Evolutionary conservation across 257 asterid species (phyloP).

Genomic region (Gentiana dahurica): DNA sequence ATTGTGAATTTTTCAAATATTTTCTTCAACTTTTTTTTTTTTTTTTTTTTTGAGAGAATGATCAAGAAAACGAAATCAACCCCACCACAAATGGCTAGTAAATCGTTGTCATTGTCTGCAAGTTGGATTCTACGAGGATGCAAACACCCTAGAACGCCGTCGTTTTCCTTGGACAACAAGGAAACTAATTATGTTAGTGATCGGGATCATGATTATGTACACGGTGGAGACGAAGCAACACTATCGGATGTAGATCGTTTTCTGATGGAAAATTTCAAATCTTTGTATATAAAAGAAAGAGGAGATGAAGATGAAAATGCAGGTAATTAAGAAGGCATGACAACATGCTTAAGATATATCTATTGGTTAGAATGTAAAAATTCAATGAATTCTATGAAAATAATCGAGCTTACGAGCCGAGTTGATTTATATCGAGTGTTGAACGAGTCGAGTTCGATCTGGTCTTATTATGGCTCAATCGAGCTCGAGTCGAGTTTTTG

Average conservation of each 20-base stretch:
- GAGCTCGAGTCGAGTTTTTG: too few species aligned
- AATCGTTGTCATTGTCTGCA: conserved; percentile 18
- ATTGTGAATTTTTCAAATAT: conserved; percentile 23
- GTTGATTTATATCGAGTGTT: too few species aligned
- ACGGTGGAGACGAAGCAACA: conserved; percentile 22
- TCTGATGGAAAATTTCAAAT: conserved; percentile 53
- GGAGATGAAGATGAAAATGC: conserved; percentile 1
- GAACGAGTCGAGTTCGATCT: too few species aligned
- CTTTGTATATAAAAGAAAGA: conserved; percentile 30
- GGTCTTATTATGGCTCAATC: too few species aligned
- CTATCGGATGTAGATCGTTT: conserved; percentile 53
- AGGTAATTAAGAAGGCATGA: not conserved
- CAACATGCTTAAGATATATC: too few species aligned
- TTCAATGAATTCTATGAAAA: too few species aligned
- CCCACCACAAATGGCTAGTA: conserved; percentile 13
- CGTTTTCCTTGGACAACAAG: conserved; percentile 20
- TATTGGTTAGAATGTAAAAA: too few species aligned
- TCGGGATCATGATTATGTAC: not conserved
- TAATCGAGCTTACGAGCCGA: too few species aligned
- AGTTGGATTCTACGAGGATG: conserved; percentile 34
- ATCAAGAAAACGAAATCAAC: conserved; percentile 33
- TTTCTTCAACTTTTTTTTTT: conserved; percentile 19
- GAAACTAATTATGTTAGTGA: not conserved
- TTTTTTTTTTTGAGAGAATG: conserved; percentile 11
- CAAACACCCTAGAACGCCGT: conserved; percentile 41